phyloP scores from a whole-genome alignment of 805 yeast species.

The Metschnikowia gruessii region DNA sequence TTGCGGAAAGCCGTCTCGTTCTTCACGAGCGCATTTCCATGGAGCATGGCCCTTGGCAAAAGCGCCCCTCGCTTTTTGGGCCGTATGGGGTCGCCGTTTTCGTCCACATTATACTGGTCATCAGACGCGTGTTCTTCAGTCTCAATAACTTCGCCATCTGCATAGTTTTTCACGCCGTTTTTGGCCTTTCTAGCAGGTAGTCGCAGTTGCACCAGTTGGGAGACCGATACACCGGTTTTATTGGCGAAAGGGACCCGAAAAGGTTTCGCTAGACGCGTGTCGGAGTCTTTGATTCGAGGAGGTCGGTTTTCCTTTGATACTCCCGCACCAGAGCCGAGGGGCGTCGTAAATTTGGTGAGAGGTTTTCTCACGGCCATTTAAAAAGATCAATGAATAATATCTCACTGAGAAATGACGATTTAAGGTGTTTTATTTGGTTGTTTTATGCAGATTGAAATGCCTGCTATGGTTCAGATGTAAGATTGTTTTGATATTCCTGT shows the following conservation, averaged over 20 bases:
- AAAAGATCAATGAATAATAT: background rate
- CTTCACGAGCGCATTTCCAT: constrained; percentile 32
- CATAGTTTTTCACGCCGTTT: constrained; percentile 33
- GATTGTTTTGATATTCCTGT: constrained; percentile 11
- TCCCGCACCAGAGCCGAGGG: constrained; percentile 69
- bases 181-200: constrained; percentile 29
- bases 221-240: constrained; percentile 11
- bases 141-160: constrained; percentile 20
- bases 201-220: constrained; percentile 3
- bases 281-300: constrained; percentile 51
- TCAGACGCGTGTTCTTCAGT: constrained; percentile 20
- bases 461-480: background rate
- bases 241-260: constrained; percentile 60
- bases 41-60: constrained; percentile 50
- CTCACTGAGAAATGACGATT: too few species aligned
- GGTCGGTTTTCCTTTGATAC: constrained; percentile 56
- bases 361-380: constrained; percentile 31
- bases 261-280: constrained; percentile 56
- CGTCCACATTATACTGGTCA: constrained; percentile 31
- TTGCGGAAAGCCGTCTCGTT: constrained; percentile 39
- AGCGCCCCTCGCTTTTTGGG: constrained; percentile 54
- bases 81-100: constrained; percentile 27
- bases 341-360: constrained; percentile 41
- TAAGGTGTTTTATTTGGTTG: background rate
- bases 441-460: background rate